These are phyloP conservation scores for Aureobasidium sp. DNA, from an alignment of 2,329 filamentous ascomycete genomes.

Conservation along the genomic window DNA sequence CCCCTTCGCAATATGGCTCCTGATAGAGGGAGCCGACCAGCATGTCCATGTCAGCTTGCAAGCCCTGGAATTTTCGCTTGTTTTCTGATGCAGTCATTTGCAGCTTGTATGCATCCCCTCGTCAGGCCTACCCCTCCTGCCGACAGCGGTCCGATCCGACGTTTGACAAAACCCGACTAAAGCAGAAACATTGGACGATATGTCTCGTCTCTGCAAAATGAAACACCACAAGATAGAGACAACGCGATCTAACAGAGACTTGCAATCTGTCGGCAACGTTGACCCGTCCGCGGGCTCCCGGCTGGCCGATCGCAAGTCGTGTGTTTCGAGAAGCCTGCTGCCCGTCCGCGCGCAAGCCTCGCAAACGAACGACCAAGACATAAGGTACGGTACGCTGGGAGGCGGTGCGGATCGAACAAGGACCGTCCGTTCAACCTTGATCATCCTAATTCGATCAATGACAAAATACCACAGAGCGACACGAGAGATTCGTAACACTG, in stretches of 20 bases:
- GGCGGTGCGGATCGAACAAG: constrained; percentile 10
- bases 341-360: background rate
- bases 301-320: background rate
- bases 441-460: background rate
- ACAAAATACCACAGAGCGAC: background rate
- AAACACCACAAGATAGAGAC: background rate
- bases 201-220: constrained; percentile 7
- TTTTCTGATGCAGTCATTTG: background rate
- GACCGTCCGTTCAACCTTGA: constrained; percentile 13
- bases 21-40: background rate
- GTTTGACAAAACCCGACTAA: constrained; percentile 1
- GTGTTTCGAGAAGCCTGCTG: constrained; percentile 1
- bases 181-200: constrained; percentile 6
- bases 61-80: background rate
- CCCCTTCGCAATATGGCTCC: constrained; percentile 2
- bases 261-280: constrained; percentile 12
- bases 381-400: constrained; percentile 14
- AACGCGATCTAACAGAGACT: constrained; percentile 5
- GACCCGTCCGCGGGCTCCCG: constrained; percentile 10
- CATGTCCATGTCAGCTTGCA: constrained; percentile 4
- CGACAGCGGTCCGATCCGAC: constrained; percentile 7
- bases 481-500: background rate
- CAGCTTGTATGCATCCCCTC: constrained; percentile 8
- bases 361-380: constrained; percentile 2
- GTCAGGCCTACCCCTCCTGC: background rate